These are phyloP conservation scores for Fusarium longipes DNA, from an alignment of 2,329 filamentous ascomycete species.

Conservation along the genomic window DNA sequence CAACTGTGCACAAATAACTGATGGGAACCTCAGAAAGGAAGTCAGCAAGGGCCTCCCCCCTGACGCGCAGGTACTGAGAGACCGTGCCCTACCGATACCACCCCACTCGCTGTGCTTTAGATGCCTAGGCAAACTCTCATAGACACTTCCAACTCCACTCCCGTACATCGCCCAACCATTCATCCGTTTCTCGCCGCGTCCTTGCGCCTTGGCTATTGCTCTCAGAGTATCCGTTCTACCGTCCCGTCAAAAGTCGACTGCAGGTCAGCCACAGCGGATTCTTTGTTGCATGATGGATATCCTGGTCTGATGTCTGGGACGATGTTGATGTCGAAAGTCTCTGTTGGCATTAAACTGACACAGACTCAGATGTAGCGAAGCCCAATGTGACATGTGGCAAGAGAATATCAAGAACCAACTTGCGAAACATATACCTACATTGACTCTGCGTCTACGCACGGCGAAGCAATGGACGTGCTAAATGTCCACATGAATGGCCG, in stretches of 20 bases:
- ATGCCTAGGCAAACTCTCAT: constrained; percentile 33
- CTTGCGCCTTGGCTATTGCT: constrained; percentile 44
- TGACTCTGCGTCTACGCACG: not conserved
- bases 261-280: constrained; percentile 36
- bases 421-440: too few relatives aligned
- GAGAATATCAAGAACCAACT: not conserved
- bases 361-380: constrained; percentile 28
- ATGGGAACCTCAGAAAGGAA: constrained; percentile 7
- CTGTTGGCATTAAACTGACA: constrained; percentile 9
- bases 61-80: constrained; percentile 31
- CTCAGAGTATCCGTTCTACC: constrained; percentile 6
- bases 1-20: constrained; percentile 13
- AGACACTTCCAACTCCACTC: constrained; percentile 32
- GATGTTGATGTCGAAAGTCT: constrained; percentile 8
- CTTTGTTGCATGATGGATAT: constrained; percentile 43
- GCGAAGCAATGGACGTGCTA: not conserved
- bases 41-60: constrained; percentile 18
- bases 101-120: constrained; percentile 14
- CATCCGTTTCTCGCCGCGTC: constrained; percentile 42
- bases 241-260: constrained; percentile 14
- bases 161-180: constrained; percentile 22
- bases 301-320: constrained; percentile 41
- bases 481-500: not conserved
- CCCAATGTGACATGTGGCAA: constrained; percentile 29
- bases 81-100: constrained; percentile 34